phyloP scores from a whole-genome alignment of 2,329 filamentous ascomycete genomes.

The Chaetomiaceae sp. region DNA sequence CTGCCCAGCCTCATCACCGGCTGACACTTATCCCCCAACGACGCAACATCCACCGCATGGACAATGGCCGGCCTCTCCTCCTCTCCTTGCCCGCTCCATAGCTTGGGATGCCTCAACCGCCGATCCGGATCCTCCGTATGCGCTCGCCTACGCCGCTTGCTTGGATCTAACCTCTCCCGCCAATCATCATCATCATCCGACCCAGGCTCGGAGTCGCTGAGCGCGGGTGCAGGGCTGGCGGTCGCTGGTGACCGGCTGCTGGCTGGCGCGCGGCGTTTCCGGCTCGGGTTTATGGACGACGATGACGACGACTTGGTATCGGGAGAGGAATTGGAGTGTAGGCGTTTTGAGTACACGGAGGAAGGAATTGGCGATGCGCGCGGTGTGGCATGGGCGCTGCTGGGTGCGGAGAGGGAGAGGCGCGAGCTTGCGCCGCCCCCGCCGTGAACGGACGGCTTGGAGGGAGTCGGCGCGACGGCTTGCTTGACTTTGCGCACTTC shows the following conservation, averaged over 20 bases:
- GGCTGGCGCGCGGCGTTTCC: constrained; percentile 46
- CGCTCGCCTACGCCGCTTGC: constrained; percentile 44
- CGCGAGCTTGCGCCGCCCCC: constrained; percentile 27
- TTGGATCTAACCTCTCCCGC: constrained; percentile 41
- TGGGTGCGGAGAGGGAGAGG: constrained; percentile 35
- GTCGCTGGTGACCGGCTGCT: constrained; percentile 43
- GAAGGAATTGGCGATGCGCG: constrained; percentile 23
- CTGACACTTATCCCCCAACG: constrained; percentile 46
- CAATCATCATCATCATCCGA: constrained; percentile 51
- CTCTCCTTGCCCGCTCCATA: constrained; percentile 33
- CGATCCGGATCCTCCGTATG: constrained; percentile 45
- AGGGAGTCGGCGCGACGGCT: constrained; percentile 40
- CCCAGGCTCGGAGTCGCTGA: constrained; percentile 48
- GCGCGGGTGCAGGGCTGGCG: constrained; percentile 33
- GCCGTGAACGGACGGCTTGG: constrained; percentile 35
- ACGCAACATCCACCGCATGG: constrained; percentile 56
- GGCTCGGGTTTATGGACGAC: constrained; percentile 27
- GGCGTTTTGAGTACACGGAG: constrained; percentile 1
- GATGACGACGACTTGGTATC: constrained; percentile 20
- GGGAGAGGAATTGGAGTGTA: constrained; percentile 1
- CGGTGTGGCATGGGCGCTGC: constrained; percentile 16
- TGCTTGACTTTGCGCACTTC: constrained; percentile 37
- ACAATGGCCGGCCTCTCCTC: constrained; percentile 44
- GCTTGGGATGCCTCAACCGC: constrained; percentile 40
- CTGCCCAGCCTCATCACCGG: constrained; percentile 46